Base-by-base conservation (phyloP, 805 yeast genomes). In the Cyberlindnera xylosilytica region DNA sequence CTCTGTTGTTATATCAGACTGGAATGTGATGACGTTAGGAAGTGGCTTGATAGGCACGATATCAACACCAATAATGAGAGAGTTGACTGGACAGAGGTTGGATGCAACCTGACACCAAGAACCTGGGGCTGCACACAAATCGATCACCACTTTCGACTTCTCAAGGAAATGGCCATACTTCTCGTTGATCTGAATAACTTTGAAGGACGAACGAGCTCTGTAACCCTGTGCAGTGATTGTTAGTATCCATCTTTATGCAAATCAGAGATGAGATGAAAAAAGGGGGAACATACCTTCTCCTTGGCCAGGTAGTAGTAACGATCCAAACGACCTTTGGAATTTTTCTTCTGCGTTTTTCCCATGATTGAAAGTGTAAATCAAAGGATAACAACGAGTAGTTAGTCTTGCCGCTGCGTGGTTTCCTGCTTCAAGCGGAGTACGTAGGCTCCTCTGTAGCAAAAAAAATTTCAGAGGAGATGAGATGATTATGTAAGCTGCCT, bases 81-180 rank as follows among this genome's bases (percentile, higher is more conserved):
- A 87, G 64, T 89, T 88, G 1, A 89, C 73, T 2, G 99, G 98
- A 68, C 98, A 89, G 41, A 88, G 66, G 47, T 89, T 86, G 1
- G 96, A 81, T 1, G 99, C 99, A 34, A 93, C 98, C 70, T 93
- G 99, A 76, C 99, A 93, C 99, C 99, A 93, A 4, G 97, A 88
- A 44, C 97, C 99, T 32, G 98, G 98, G 10, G 99, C 99, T 41
- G 98, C 98, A 82, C 99, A 93, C 56, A 93, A 73, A 76, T 93
- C 99, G 39, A 93, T 87, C 34, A 93, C 97, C 33, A 93, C 98
- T 64, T 88, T 93, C 16, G 97, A 87, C 61, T 87, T 86, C 56
- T 90, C 97, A 40, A 90, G 69, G 63, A 93, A 93, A 65, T 90
- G 96, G 27, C 97, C 97, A 72, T 80, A 93, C 63, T 93, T 93